These are phyloP conservation scores for Polyporus arcularius DNA, from an alignment of 768 basidiomycete species.

Conservation along the genomic window DNA sequence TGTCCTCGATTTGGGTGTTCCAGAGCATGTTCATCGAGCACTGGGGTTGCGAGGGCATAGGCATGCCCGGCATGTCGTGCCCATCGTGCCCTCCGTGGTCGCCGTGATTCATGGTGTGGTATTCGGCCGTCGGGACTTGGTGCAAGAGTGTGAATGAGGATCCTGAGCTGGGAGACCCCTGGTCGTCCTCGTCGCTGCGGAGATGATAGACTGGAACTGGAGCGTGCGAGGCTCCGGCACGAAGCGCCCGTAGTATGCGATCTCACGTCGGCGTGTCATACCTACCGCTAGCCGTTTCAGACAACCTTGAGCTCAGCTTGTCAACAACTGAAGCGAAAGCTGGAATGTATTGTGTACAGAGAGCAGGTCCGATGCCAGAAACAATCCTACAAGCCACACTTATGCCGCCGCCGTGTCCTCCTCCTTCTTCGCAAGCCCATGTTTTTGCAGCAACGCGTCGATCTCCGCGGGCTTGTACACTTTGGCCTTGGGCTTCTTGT, in stretches of 20 bases:
- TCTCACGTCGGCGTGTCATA: not conserved
- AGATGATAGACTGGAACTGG: not conserved
- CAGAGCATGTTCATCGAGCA: constrained; percentile 87
- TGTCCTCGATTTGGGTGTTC: constrained; percentile 79
- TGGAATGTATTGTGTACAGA: constrained; percentile 18
- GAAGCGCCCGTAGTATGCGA: not conserved
- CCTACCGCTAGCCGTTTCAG: no score
- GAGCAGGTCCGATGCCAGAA: constrained; percentile 13
- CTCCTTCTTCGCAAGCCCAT: constrained; percentile 86
- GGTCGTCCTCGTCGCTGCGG: not conserved
- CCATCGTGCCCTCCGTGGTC: constrained; percentile 48
- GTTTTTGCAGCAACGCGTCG: constrained; percentile 74
- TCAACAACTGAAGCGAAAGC: not conserved
- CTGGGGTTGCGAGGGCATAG: constrained; percentile 36
- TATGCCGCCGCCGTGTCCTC: constrained; percentile 61
- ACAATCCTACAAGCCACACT: constrained; percentile 8
- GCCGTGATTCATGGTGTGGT: constrained; percentile 33
- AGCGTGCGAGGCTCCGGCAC: constrained; percentile 6
- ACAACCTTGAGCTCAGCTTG: not conserved
- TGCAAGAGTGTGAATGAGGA: not conserved
- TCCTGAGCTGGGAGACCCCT: not conserved
- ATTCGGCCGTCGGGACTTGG: not conserved
- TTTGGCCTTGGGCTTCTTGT: constrained; percentile 81
- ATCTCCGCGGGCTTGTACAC: constrained; percentile 90
- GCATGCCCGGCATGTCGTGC: constrained; percentile 39